Base-by-base conservation (phyloP, 1,139 yeast genomes). In the Geotrichum macrosporum region DNA sequence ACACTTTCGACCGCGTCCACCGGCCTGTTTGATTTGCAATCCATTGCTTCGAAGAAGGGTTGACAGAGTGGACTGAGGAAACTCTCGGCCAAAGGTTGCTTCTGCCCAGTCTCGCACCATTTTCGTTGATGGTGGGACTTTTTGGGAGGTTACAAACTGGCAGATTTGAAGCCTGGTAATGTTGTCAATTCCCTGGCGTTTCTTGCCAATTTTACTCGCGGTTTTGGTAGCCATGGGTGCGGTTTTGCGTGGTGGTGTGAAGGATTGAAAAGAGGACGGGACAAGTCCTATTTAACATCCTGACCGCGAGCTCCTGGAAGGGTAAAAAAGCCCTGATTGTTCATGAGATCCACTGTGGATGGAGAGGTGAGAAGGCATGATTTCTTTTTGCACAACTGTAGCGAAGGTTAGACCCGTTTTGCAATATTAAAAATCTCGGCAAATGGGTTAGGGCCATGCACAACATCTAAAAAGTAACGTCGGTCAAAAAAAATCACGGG, bases 31-130 rank as follows among this genome's bases (percentile, higher is more conserved):
- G n/a, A 44, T 44, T 18, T 38, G 43, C n/a, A 44, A 32, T 10
- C 47, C 47, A 13, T 39, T 37, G 29, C 43, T 37, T 13, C 47
- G 20, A 2, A 44, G 38, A 2, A 44, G 24, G 20, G 47, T 37
- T 4, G 47, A 44, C 16, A 44, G 24, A 8, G 47, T 44, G 16
- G 47, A 44, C 35, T 44, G 47, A 5, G 47, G 47, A 22, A 44
- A 44, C 18, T 33, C 19, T 27, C 47, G 40, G 38, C 40, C 33
- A 33, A 37, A 44, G 4, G 39, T 35, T 10, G 26, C 16, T 24
- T 38, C 40, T 3, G 47, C 47, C 47, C 47, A 44, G 6, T 38
- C 36, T 16, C 32, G 42, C 12, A 44, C 22, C 22, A 24, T 15
- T 19, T 38, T 38, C 18, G 47, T 44, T 5, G 43, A 30, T 5